A percentile compares a stretch with the other conserved stretches of the same genome.
Conservation (phyloP, 495 filamentous ascomycete genomes). For the Talaromyces nanjingensis region DNA sequence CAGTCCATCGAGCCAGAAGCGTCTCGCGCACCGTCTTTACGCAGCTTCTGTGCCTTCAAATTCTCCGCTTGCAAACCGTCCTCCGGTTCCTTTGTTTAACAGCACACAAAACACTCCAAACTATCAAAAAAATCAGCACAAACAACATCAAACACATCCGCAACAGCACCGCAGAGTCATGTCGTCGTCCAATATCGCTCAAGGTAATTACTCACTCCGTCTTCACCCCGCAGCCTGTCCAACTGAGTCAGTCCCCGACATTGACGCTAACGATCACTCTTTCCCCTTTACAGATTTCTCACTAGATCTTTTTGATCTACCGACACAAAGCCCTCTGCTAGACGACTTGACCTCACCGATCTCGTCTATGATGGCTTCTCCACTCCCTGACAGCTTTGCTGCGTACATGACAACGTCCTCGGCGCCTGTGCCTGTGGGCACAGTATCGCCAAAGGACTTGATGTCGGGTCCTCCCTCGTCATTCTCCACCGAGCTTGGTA, state of each 20-base stretch:
- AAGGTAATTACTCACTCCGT: constrained; percentile 17
- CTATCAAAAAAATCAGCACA: constrained; percentile 20
- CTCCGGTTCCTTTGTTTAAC: constrained; percentile 47
- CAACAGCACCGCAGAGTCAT: constrained; percentile 29
- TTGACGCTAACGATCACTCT: background rate
- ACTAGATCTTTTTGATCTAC: constrained; percentile 29
- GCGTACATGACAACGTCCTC: constrained; percentile 26
- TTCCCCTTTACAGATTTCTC: constrained; percentile 8
- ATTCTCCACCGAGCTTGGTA: constrained; percentile 78
- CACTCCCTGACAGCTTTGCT: constrained; percentile 16
- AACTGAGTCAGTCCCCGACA: background rate
- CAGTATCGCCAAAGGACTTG: constrained; percentile 82
- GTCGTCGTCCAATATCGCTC: constrained; percentile 33
- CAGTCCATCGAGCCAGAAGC: constrained; percentile 32
- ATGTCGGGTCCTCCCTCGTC: constrained; percentile 79
- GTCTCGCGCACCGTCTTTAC: constrained; percentile 20
- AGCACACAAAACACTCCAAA: constrained; percentile 22
- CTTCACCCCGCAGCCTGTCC: background rate
- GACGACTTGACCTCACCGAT: constrained; percentile 19
- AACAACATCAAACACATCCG: constrained; percentile 8
- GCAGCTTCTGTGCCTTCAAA: constrained; percentile 30
- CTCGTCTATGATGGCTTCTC: constrained; percentile 21
- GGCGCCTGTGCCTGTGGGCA: constrained; percentile 37
- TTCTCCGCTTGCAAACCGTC: constrained; percentile 35
- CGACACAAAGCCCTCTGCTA: constrained; percentile 17